phyloP scores from a whole-genome alignment of 352 stramenopile species.

The Pythium scleroteichum region DNA sequence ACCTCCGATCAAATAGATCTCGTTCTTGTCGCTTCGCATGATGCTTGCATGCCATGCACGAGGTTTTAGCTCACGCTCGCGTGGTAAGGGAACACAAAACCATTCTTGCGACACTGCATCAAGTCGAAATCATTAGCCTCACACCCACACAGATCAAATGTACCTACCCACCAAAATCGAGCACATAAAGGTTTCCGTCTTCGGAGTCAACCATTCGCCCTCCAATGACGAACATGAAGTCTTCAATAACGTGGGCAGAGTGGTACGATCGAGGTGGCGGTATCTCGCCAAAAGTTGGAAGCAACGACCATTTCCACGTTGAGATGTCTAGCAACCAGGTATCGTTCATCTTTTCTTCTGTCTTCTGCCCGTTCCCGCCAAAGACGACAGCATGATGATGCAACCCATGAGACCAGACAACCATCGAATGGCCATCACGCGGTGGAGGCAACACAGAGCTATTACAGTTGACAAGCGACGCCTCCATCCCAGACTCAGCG shows the following conservation, averaged over 20 bases:
- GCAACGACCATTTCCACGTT: conserved; percentile 35
- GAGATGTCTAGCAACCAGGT: conserved; percentile 59
- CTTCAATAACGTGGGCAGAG: conserved; percentile 48
- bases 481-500: neutral
- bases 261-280: conserved; percentile 66
- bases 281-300: conserved; percentile 44
- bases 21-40: conserved; percentile 25
- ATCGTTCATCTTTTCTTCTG: conserved; percentile 69
- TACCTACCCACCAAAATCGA: conserved; percentile 50
- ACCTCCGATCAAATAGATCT: conserved; percentile 58
- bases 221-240: conserved; percentile 62
- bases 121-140: conserved; percentile 1
- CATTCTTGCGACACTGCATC: conserved; percentile 25
- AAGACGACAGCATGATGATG: conserved; percentile 48
- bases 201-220: conserved; percentile 51
- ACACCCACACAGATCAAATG: no score
- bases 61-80: conserved; percentile 30
- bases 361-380: conserved; percentile 72
- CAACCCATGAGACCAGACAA: conserved; percentile 13
- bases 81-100: conserved; percentile 46
- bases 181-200: conserved; percentile 49
- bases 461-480: neutral
- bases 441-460: conserved; percentile 33
- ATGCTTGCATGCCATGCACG: conserved; percentile 75
- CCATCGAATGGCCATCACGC: conserved; percentile 70